These are phyloP conservation scores for Flagelloscypha sp. DNA, from an alignment of 768 basidiomycete species.

Conservation along the genomic window DNA sequence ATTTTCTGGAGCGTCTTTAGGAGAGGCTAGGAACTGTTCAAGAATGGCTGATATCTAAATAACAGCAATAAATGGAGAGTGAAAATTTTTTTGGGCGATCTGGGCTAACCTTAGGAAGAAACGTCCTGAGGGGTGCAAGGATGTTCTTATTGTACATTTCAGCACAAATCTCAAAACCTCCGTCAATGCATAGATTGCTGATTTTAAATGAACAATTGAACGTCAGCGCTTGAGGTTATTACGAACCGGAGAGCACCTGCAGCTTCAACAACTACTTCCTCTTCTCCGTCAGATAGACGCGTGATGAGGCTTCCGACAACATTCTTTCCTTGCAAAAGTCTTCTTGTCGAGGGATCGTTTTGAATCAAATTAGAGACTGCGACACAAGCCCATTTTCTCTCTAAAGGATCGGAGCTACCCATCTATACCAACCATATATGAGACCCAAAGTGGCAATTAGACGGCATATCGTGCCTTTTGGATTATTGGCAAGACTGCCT, in stretches of 20 bases:
- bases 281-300: conserved; percentile 80
- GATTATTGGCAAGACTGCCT: conserved; percentile 79
- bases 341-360: conserved; percentile 87
- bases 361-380: conserved; percentile 94
- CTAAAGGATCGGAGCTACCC: conserved; percentile 64
- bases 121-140: conserved; percentile 62
- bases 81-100: not conserved
- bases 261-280: conserved; percentile 88
- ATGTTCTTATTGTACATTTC: conserved; percentile 98
- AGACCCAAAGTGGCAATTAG: conserved; percentile 2
- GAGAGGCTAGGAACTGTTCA: conserved; percentile 52
- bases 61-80: conserved; percentile 1
- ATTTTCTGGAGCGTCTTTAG: conserved; percentile 59
- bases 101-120: conserved; percentile 69
- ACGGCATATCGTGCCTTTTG: conserved; percentile 59
- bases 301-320: conserved; percentile 81
- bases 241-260: conserved; percentile 77
- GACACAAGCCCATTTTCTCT: conserved; percentile 94
- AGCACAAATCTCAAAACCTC: conserved; percentile 90
- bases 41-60: conserved; percentile 66
- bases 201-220: conserved; percentile 1
- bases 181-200: conserved; percentile 92
- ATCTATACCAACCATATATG: conserved; percentile 37
- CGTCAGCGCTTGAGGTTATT: conserved; percentile 1
- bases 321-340: conserved; percentile 86